Base-by-base conservation (phyloP, 2,329 filamentous ascomycete genomes). In the Diplodia corticola region DNA sequence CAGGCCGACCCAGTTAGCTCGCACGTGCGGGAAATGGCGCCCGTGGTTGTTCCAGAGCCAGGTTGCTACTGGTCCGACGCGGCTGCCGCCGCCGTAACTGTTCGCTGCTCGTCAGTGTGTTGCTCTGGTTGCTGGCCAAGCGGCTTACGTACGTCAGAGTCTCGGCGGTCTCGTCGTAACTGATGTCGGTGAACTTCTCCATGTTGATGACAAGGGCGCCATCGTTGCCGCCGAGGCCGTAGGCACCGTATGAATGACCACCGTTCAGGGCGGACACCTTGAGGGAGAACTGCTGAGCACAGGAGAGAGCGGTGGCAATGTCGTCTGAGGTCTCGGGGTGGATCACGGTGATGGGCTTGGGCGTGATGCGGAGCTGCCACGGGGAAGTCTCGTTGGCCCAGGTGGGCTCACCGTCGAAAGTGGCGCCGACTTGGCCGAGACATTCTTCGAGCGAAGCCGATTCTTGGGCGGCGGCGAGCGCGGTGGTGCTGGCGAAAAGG, bases 11-110 rank as follows among this genome's bases (percentile, higher is more conserved):
- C 67, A 67, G 15, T 68, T 67, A 0, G 67, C 69, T 15, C 69
- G 61, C 5, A 70, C 69, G 49, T 71, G 69, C 22, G 69, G 69
- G 28, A 71, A 71, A 46, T 71, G 69, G 7, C 68, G 68, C 3
- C 65, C 65, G 35, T 70, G 67, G 35, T 71, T 71, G n/a, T 70
- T 67, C 69, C 69, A 70, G 0, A 70, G 65, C 67, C 68, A 71
- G 28, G 66, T 71, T 13, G 28, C 68, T 1, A 68, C 67, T 1
- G 69, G 69, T 4, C 69, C 69, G 33, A 70, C 69, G 2, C 69
- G 53, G 60, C 65, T 70, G 9, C 69, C 69, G 24, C 66, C 68
- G 22, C 68, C 69, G 30, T 69, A 70, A 1, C 68, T 70, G 22
- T 10, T 63, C 12, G 5, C 63, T 46, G 3, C 51, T 68, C 7